These are phyloP conservation scores for Aegle marmelos DNA, from an alignment of 345 rosid genomes.

Conservation along the genomic window DNA sequence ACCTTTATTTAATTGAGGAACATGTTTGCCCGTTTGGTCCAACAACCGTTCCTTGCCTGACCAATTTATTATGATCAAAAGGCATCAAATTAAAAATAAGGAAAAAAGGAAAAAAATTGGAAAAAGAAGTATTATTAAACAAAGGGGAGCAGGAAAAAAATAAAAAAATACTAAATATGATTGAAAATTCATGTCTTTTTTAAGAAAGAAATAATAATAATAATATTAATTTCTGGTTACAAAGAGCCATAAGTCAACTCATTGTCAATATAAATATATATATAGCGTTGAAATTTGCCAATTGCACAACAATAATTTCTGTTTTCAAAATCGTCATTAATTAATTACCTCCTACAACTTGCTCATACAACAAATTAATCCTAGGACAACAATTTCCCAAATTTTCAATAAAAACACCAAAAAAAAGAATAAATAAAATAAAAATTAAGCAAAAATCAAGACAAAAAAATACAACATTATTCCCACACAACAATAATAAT, in stretches of 20 bases:
- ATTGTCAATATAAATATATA: too few relatives aligned
- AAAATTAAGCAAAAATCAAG: slow-evolving; percentile 22
- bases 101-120: too few relatives aligned
- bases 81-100: too few relatives aligned
- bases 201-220: too few relatives aligned
- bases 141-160: too few relatives aligned
- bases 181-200: too few relatives aligned
- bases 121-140: too few relatives aligned
- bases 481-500: slow-evolving; percentile 5
- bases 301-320: not conserved
- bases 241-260: not conserved
- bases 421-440: not conserved
- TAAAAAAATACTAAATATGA: too few relatives aligned
- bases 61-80: not conserved
- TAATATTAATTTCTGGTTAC: too few relatives aligned
- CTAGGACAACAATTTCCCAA: too few relatives aligned
- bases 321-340: not conserved
- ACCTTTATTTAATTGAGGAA: not conserved
- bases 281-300: not conserved
- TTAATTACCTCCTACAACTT: too few relatives aligned
- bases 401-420: too few relatives aligned
- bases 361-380: not conserved
- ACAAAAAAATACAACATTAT: slow-evolving; percentile 16
- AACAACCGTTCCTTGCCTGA: not conserved
- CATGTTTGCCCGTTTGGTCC: not conserved